A percentile compares a stretch with the other conserved stretches of the same genome.
phyloP scores from a whole-genome alignment of 331 rosid species.

The Stylosanthes scabra region DNA sequence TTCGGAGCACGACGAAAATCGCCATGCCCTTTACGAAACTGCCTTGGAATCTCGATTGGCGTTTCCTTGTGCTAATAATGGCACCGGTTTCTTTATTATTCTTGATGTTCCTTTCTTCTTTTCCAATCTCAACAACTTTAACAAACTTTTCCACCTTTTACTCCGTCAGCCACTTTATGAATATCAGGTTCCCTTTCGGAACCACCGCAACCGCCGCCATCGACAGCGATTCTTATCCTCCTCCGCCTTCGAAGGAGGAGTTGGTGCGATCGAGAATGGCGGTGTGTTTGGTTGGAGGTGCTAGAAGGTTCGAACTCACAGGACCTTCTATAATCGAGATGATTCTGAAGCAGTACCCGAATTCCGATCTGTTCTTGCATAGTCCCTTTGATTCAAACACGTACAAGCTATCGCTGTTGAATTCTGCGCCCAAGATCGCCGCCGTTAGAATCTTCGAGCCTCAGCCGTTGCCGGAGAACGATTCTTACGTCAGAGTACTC shows the following conservation, averaged over 20 bases:
- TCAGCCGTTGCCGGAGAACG: conserved; percentile 62
- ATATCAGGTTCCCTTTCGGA: conserved; percentile 26
- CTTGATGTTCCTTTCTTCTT: conserved; percentile 53
- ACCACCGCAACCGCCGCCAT: not conserved
- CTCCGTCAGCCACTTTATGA: conserved; percentile 50
- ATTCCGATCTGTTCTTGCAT: conserved; percentile 84
- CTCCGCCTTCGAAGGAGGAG: conserved; percentile 39
- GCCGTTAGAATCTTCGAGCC: conserved; percentile 69
- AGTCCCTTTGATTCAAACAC: conserved; percentile 67
- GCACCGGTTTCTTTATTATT: conserved; percentile 55
- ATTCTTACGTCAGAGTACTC: conserved; percentile 67
- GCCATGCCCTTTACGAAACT: conserved; percentile 39
- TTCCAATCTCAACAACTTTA: conserved; percentile 36
- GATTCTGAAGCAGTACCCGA: conserved; percentile 67
- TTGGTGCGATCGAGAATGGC: conserved; percentile 76
- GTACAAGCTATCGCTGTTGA: conserved; percentile 76
- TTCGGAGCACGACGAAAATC: conserved; percentile 34
- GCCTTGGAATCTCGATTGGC: conserved; percentile 55
- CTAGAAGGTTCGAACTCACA: conserved; percentile 89
- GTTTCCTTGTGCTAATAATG: conserved; percentile 52
- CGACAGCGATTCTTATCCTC: not conserved
- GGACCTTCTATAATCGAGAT: conserved; percentile 82
- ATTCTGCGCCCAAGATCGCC: conserved; percentile 64
- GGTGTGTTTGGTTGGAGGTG: conserved; percentile 95
- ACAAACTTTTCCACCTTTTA: conserved; percentile 42